Evolutionary conservation across 371 early-diverging fungal species (phyloP), one percentile per base, ranked within the genome.

Genomic region (Lichtheimia corymbifera): DNA sequence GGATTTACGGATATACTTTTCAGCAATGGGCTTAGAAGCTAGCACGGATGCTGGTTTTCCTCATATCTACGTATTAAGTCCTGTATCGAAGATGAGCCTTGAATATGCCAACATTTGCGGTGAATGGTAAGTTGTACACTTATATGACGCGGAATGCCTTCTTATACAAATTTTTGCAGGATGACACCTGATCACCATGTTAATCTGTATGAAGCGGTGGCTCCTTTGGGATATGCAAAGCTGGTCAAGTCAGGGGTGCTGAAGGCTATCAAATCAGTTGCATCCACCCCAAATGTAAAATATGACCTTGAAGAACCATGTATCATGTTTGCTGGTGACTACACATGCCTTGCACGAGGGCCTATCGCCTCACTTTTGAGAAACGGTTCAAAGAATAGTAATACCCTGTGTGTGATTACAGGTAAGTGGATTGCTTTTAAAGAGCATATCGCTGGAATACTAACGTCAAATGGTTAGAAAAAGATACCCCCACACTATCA

Each of bases 51-150:
- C 59, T 42, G 67, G 72, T 20, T 68, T 84, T 18, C 77, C 84
- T 15, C 88, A 87, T 5, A 82, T 91, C 25, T 88, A 91, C 57
- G 78, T 92, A 54, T 78, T 89, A 3, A 90, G 91, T 17, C 91
- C 92, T 0, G 80, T 92, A 9, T 93, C 93, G 1, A 86, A 91
- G 35, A 80, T 80, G 27, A 88, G 93, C 11, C 71, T 93, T 12
- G 86, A 92, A 65, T 90, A 90, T 63, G 90, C 93, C 12, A 92
- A 90, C 66, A 93, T 94, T 62, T 83, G 90, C 62, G 92, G 91
- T 30, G 94, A 94, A 83, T 94, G 95, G 94, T 86, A 78, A 53
- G 56, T 56, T 42, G 43, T 47, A 20, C 70, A 50, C 63, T 69
- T 53, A 76, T 71, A 45, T 67, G 75, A 60, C 62, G 72, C 28